Evolutionary conservation across 129 eudicot genomes (phyloP), one percentile per base, ranked within the genome.

Genomic region (Smallanthus sonchifolius): DNA sequence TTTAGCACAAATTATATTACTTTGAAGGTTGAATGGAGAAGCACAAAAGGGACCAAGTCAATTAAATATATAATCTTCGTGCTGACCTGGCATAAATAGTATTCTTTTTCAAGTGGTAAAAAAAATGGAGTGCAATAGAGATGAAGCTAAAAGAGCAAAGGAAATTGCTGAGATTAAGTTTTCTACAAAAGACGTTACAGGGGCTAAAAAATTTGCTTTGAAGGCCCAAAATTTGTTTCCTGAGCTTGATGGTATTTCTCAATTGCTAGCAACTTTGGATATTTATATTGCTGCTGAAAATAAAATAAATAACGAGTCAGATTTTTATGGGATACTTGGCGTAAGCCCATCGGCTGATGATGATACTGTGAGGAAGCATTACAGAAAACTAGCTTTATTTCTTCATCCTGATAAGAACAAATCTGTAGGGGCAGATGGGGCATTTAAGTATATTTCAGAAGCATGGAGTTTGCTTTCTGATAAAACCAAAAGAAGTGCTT

Each of bases 391-490:
- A 55, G 96, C 95, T 43, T 88, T 92, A 47, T 74, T 71, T 76
- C 90, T 92, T 83, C 98, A 92, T 84, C 98, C 98, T 1, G 98
- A 92, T 72, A 92, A 92, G 75, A 92, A 89, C 75, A 87, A 88
- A 60, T 80, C 92, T 30, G 54, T 89, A 37, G 98, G 98, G 63
- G 98, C 96, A 44, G 98, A 92, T 73, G 98, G 95, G 20, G 98
- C 98, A 10, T 92, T 92, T 80, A 84, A 87, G 66, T 77, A 82
- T 60, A 77, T 92, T 37, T 85, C 95, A 10, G 90, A 92, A 84
- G 92, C 98, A 6, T 92, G 98, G 98, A 87, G 89, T 76, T 28
- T 84, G 51, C 73, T 92, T 64, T 85, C 96, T 30, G 98, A 92
- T 80, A 89, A 72, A 67, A 13, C 65, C 60, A 89, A 77, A 82